A percentile compares a stretch with the other conserved stretches of the same genome.
Evolutionary conservation across 2,329 filamentous ascomycete genomes (phyloP).

Genomic region (Diplocarpon mali): DNA sequence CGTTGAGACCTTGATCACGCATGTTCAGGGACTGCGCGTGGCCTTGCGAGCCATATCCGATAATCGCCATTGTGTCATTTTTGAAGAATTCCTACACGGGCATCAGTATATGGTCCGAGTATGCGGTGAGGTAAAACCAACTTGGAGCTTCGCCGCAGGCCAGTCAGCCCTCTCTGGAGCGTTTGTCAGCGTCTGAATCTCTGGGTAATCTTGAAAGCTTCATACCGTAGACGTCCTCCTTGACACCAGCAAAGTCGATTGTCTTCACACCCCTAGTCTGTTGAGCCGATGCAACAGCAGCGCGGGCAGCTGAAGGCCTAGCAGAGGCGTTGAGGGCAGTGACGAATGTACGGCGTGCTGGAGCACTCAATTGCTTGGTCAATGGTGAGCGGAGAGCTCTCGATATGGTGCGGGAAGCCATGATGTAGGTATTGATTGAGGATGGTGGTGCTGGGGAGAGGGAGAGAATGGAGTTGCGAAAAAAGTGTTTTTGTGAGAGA

Average conservation of each 20-base stretch:
- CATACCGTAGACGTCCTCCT: constrained; percentile 89
- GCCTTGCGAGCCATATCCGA: constrained; percentile 95
- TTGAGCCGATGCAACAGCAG: constrained; percentile 35
- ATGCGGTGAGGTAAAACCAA: constrained; percentile 37
- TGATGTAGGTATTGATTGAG: constrained; percentile 37
- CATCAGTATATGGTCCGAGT: constrained; percentile 16
- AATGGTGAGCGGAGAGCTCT: constrained; percentile 53
- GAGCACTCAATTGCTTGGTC: constrained; percentile 51
- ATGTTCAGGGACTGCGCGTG: constrained; percentile 99
- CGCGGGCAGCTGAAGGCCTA: constrained; percentile 39
- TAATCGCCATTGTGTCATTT: constrained; percentile 96
- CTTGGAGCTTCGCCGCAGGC: constrained; percentile 95
- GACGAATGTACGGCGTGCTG: constrained; percentile 51
- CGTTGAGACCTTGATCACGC: constrained; percentile 98
- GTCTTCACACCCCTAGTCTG: constrained; percentile 87
- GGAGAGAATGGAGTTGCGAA: background rate
- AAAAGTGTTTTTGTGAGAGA: too few species aligned
- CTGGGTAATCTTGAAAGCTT: constrained; percentile 6
- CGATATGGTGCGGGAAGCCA: constrained; percentile 69
- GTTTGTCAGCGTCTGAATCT: constrained; percentile 17
- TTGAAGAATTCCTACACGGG: constrained; percentile 86
- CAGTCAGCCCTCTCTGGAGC: constrained; percentile 85
- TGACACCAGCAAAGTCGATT: constrained; percentile 88
- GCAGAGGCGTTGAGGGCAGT: constrained; percentile 46
- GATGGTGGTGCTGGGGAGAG: constrained; percentile 14